Evolutionary conservation across 2,329 filamentous ascomycete genomes (phyloP).

Genomic region (Aureobasidium sp.): DNA sequence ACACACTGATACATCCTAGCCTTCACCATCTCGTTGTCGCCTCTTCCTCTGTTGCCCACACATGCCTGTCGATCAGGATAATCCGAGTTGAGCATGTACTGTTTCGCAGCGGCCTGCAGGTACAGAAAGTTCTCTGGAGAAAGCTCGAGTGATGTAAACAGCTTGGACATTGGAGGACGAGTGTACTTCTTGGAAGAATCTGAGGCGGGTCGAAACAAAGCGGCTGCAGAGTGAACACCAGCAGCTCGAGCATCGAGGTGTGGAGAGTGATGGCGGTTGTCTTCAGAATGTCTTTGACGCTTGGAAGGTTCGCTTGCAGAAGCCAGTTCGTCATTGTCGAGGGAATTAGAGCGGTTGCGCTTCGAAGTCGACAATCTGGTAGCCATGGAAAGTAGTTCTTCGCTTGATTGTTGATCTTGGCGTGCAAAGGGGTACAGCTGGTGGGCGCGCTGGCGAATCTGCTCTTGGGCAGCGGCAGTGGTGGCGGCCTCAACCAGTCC

Average conservation of each 20-base stretch:
- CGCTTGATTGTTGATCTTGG: background rate
- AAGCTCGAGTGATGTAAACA: constrained; percentile 50
- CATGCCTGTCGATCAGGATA: constrained; percentile 51
- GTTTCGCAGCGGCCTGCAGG: constrained; percentile 49
- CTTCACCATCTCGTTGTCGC: constrained; percentile 50
- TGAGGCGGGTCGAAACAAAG: constrained; percentile 38
- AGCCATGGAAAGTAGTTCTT: constrained; percentile 8
- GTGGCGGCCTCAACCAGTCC: constrained; percentile 18
- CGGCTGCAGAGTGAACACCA: constrained; percentile 38
- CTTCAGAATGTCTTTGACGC: constrained; percentile 3
- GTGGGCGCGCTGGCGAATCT: constrained; percentile 17
- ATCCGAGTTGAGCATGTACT: constrained; percentile 49
- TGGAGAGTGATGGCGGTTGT: constrained; percentile 3
- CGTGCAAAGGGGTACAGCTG: background rate
- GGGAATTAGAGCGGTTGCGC: background rate
- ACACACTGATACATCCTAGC: constrained; percentile 51
- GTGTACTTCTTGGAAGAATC: constrained; percentile 48
- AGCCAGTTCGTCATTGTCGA: background rate
- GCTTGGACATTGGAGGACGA: constrained; percentile 50
- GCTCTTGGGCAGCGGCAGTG: constrained; percentile 16
- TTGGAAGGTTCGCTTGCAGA: constrained; percentile 9
- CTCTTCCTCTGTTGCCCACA: constrained; percentile 42
- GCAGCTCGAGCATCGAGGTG: constrained; percentile 38
- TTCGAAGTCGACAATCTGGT: background rate
- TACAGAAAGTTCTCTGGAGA: constrained; percentile 51